These are phyloP conservation scores for Lanmaoa pseudosensibilis DNA, from an alignment of 768 basidiomycete genomes.

Conservation along the genomic window DNA sequence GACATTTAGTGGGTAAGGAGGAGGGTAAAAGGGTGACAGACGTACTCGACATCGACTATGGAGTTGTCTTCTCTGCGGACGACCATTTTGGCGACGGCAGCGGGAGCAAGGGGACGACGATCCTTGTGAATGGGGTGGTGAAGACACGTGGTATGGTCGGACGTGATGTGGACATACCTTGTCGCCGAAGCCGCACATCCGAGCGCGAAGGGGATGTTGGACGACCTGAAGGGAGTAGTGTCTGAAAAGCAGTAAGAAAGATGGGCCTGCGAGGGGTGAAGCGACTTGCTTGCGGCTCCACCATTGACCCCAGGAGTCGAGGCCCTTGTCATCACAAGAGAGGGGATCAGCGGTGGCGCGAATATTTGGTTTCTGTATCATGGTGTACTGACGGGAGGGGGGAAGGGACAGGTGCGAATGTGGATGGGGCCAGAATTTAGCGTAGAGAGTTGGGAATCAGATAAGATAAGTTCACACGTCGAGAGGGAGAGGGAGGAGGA, in stretches of 20 bases:
- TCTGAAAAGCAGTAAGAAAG: conserved; percentile 38
- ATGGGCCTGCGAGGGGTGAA: background rate
- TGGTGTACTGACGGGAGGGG: conserved; percentile 23
- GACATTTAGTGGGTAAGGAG: conserved; percentile 2
- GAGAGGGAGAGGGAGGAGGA: background rate
- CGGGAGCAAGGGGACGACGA: conserved; percentile 88
- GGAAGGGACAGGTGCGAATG: background rate
- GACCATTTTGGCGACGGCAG: conserved; percentile 83
- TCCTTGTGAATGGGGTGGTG: conserved; percentile 51
- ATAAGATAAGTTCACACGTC: conserved; percentile 37
- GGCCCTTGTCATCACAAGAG: conserved; percentile 38
- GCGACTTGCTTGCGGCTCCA: conserved; percentile 54
- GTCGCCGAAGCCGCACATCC: conserved; percentile 97
- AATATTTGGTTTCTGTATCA: conserved; percentile 60
- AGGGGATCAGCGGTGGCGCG: background rate
- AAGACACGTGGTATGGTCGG: conserved; percentile 5
- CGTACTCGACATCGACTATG: conserved; percentile 75
- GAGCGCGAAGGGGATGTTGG: conserved; percentile 85
- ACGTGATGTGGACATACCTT: conserved; percentile 55
- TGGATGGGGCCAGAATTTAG: background rate
- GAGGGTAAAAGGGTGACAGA: conserved; percentile 10
- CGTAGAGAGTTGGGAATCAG: conserved; percentile 23
- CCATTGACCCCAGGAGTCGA: conserved; percentile 75
- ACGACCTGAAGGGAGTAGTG: conserved; percentile 82
- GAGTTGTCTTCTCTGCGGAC: conserved; percentile 67